Evolutionary conservation across 2,329 filamentous ascomycete genomes (phyloP).

Genomic region (Kalmusia sp.): DNA sequence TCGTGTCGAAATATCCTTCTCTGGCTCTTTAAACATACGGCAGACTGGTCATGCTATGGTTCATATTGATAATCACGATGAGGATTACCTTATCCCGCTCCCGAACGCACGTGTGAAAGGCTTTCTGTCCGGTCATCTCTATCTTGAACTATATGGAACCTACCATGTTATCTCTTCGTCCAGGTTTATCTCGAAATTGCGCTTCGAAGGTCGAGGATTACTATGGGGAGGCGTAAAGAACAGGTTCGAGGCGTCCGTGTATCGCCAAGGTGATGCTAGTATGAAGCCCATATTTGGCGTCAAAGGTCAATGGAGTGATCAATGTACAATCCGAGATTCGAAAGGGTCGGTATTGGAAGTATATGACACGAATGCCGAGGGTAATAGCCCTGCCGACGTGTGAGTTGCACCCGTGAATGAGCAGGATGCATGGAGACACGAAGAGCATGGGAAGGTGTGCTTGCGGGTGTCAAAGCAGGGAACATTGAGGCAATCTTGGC

Average conservation of each 20-base stretch:
- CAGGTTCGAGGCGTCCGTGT: slow-evolving; percentile 48
- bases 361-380: too few relatives aligned
- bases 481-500: too few relatives aligned
- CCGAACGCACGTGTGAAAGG: slow-evolving; percentile 55
- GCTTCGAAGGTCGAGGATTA: slow-evolving; percentile 53
- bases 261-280: too few relatives aligned
- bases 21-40: slow-evolving; percentile 52
- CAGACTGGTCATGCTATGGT: slow-evolving; percentile 55
- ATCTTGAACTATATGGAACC: slow-evolving; percentile 52
- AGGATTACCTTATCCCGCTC: slow-evolving; percentile 54
- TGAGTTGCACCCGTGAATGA: too few relatives aligned
- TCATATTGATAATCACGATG: slow-evolving; percentile 51
- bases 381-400: too few relatives aligned
- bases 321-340: too few relatives aligned
- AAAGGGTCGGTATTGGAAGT: too few relatives aligned
- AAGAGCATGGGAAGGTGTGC: too few relatives aligned
- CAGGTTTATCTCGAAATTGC: slow-evolving; percentile 50
- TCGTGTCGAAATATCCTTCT: slow-evolving; percentile 55
- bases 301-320: too few relatives aligned
- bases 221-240: slow-evolving; percentile 51
- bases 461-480: too few relatives aligned
- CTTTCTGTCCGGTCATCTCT: slow-evolving; percentile 50
- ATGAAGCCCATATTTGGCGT: too few relatives aligned
- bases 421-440: too few relatives aligned
- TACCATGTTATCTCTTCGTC: slow-evolving; percentile 51